Evolutionary conservation across 139 green algal genomes (phyloP), one percentile per base, ranked within the genome.

Genomic region (Volvox africanus): DNA sequence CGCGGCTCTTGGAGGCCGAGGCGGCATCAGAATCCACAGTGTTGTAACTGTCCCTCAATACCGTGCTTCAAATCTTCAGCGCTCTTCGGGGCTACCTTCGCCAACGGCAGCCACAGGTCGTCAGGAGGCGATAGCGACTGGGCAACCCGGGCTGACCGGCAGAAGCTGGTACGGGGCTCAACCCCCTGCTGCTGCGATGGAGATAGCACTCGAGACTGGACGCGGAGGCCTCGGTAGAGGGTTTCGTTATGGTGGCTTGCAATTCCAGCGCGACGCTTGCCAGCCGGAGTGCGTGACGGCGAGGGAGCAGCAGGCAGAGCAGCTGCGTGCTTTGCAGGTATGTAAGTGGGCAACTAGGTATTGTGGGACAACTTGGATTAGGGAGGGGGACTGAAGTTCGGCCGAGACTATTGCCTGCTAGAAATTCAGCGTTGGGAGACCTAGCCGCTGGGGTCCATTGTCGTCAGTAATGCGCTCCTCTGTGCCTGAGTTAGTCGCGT

Each of bases 251-350:
- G 65, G 21, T 28, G 65, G 21, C 65, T 73, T 28, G 65, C 21
- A 28, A 28, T 24, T 73, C 11, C 9, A 28, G 16, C 21, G 65
- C 65, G 65, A 37, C 32, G 30, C 67, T 3, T 80, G 83, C 67
- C 32, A 55, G 36, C 26, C 26, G 18, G 85, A 55, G 19, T 90
- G 86, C 73, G 2, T 22, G 0, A 18, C 55, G 50, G 50, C 11
- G 86, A 50, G 86, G 73, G 18, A 55, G 73, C 36, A 84, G 2
- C 86, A 90, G 30, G 86, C 86, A 22, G 50, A 90, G 71, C 73
- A 90, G 86, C 86, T 90, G 50, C 73, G 50, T 28, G 30, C 28
- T 22, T 55, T 90, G 86, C 86, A 90, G 73, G 86, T 90, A 71
- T 1, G 75, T 9, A 30, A 12, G 19, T 69, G 65, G 65, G 65